phyloP scores from a whole-genome alignment of 495 filamentous ascomycete genomes.

The Pyrenula massariospora region DNA sequence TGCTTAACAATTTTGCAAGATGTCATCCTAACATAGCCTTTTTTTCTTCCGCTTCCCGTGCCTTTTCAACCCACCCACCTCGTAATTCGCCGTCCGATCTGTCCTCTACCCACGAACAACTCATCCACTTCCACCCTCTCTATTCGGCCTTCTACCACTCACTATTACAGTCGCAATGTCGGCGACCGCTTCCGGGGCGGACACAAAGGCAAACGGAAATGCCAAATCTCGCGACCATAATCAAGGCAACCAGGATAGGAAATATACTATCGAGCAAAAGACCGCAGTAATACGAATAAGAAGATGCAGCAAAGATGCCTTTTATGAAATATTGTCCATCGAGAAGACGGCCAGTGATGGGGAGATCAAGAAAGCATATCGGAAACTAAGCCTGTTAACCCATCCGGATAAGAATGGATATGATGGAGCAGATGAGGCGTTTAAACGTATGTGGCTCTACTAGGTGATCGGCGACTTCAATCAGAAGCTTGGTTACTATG shows the following conservation, averaged over 20 bases:
- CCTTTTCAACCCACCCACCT: background rate
- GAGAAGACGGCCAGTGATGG: constrained; percentile 61
- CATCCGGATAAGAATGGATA: constrained; percentile 99
- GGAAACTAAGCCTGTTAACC: constrained; percentile 82
- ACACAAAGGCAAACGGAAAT: constrained; percentile 40
- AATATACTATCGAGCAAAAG: constrained; percentile 83
- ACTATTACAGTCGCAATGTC: too few relatives aligned
- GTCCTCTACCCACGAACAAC: too few relatives aligned
- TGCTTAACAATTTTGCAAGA: background rate
- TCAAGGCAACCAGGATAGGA: constrained; percentile 84
- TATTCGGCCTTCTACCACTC: background rate
- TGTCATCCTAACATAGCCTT: background rate
- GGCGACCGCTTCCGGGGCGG: constrained; percentile 62
- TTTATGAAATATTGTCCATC: constrained; percentile 84
- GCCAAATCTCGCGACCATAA: constrained; percentile 76
- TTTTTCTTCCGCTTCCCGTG: too few relatives aligned
- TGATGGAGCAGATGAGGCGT: constrained; percentile 90
- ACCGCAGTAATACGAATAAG: constrained; percentile 78
- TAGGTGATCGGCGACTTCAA: background rate
- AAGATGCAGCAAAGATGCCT: constrained; percentile 70
- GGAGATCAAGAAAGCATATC: constrained; percentile 96
- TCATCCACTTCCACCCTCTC: background rate
- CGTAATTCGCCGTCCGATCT: too few relatives aligned
- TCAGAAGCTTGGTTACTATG: too few relatives aligned
- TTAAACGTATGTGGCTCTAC: constrained; percentile 57